phyloP scores from a whole-genome alignment of 2,329 filamentous ascomycete species.

The Decorospora gaudefroyi region DNA sequence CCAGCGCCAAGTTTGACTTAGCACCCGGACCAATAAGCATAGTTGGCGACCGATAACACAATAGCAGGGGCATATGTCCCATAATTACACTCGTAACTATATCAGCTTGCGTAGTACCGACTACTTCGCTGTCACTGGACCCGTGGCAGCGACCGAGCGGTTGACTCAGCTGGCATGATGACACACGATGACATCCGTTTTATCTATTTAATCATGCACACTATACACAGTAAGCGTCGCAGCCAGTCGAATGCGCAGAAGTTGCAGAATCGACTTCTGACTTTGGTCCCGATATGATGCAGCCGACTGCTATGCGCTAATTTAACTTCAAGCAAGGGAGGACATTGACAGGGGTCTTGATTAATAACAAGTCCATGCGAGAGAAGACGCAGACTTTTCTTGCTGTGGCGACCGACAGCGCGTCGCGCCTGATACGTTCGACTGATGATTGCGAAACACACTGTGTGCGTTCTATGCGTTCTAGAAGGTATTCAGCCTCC shows the following conservation, averaged over 20 bases:
- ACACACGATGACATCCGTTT: no score
- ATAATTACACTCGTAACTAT: conserved; percentile 2
- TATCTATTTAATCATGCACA: no score
- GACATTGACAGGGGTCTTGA: conserved; percentile 12
- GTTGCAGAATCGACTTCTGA: conserved; percentile 13
- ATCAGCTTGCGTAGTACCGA: neutral
- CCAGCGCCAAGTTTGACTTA: conserved; percentile 1
- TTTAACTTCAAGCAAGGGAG: conserved; percentile 15
- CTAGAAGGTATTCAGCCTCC: conserved; percentile 8
- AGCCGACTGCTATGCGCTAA: conserved; percentile 15
- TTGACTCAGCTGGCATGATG: neutral
- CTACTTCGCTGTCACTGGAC: neutral
- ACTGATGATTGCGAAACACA: neutral
- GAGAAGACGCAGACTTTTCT: neutral
- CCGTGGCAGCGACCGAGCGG: neutral
- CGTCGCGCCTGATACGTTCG: conserved; percentile 3
- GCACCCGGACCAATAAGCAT: conserved; percentile 2
- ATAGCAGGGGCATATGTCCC: conserved; percentile 1
- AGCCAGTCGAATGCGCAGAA: no score
- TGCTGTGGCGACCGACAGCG: neutral
- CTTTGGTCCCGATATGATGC: conserved; percentile 13
- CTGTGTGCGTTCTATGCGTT: neutral
- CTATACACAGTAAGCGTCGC: neutral
- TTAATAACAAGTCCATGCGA: conserved; percentile 10
- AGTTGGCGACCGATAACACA: conserved; percentile 3